Evolutionary conservation across 331 rosid species (phyloP).

Genomic region (Quercus tomentella): DNA sequence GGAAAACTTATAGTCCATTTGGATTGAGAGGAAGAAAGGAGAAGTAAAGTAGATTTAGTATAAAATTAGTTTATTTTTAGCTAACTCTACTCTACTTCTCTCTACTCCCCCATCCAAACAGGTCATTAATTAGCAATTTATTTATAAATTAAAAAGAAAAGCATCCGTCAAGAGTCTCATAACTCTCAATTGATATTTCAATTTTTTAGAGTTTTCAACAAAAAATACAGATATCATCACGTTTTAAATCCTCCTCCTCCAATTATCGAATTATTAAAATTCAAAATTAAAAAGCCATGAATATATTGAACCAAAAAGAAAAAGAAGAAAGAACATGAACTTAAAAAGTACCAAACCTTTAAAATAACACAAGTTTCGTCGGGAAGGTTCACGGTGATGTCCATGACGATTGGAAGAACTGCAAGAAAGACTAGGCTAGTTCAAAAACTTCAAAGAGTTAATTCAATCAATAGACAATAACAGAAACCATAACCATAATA

Average conservation of each 20-base stretch:
- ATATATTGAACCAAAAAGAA: neutral
- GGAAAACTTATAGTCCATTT: fast-evolving
- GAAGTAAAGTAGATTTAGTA: fast-evolving
- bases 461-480: neutral
- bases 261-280: too few species aligned
- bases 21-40: fast-evolving
- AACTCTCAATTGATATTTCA: too few species aligned
- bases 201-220: too few species aligned
- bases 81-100: fast-evolving
- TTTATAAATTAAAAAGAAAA: too few species aligned
- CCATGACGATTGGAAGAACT: slow-evolving; percentile 91
- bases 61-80: fast-evolving
- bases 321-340: neutral
- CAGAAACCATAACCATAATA: slow-evolving; percentile 25
- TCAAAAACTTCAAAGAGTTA: neutral
- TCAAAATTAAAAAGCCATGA: too few species aligned
- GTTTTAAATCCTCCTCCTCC: too few species aligned
- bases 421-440: slow-evolving; percentile 18
- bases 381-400: slow-evolving; percentile 74
- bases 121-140: fast-evolving
- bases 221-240: too few species aligned
- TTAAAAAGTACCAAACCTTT: slow-evolving; percentile 50
- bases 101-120: fast-evolving
- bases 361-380: slow-evolving; percentile 75
- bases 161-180: fast-evolving